A percentile compares a stretch with the other conserved stretches of the same genome.
Evolutionary conservation across 2,329 filamentous ascomycete genomes (phyloP).

Genomic region (Pseudocercospora eumusae): DNA sequence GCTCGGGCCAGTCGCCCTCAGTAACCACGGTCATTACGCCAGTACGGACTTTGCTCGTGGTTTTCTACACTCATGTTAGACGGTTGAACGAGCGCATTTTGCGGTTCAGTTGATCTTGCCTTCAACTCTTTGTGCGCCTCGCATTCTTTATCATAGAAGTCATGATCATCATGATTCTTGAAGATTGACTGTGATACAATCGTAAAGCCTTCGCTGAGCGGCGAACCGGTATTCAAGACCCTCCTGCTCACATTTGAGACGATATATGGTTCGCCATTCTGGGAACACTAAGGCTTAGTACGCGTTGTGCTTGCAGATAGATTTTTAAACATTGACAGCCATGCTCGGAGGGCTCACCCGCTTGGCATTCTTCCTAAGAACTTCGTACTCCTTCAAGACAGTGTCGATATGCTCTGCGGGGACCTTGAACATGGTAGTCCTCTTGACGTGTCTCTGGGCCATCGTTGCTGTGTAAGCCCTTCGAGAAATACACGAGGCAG

Average conservation of each 20-base stretch:
- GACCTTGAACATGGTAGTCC: constrained; percentile 57
- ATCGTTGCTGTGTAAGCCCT: background rate
- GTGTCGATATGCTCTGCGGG: constrained; percentile 50
- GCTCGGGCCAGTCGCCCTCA: constrained; percentile 36
- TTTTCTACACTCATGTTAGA: constrained; percentile 25
- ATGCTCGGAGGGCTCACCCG: constrained; percentile 40
- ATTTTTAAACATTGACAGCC: background rate
- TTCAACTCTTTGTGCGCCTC: constrained; percentile 57
- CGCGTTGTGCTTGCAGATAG: too few relatives aligned
- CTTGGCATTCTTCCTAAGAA: constrained; percentile 46
- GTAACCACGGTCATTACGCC: constrained; percentile 36
- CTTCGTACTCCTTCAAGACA: constrained; percentile 50
- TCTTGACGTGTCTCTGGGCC: constrained; percentile 42
- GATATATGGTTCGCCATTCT: constrained; percentile 74
- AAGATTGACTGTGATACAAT: constrained; percentile 66
- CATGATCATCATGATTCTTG: constrained; percentile 64
- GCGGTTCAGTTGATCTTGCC: constrained; percentile 19
- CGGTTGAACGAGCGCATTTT: background rate
- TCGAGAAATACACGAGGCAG: background rate
- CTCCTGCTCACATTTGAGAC: constrained; percentile 44
- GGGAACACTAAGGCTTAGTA: background rate
- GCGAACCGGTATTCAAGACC: constrained; percentile 36
- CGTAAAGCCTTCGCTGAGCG: constrained; percentile 66
- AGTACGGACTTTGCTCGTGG: constrained; percentile 31
- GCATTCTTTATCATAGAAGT: constrained; percentile 67